A percentile compares a stretch with the other conserved stretches of the same genome.
Evolutionary conservation across 768 basidiomycete species (phyloP).

Genomic region (Pisolithus sp.): DNA sequence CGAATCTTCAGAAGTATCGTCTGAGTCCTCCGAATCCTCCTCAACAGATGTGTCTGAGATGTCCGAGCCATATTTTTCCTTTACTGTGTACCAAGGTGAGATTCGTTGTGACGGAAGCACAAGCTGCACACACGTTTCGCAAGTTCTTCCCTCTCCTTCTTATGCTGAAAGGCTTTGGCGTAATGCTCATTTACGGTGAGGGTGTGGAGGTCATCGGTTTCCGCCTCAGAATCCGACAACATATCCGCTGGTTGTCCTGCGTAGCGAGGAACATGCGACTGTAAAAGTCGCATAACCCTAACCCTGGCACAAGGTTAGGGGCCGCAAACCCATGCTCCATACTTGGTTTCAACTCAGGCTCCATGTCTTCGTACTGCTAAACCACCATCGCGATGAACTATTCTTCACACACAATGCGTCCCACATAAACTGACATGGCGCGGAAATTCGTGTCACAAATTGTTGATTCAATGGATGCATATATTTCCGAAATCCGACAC

Average conservation of each 20-base stretch:
- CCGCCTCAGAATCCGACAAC: conserved; percentile 47
- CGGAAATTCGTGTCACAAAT: no score
- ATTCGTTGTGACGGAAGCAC: neutral
- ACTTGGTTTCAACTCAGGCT: no score
- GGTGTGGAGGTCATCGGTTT: conserved; percentile 37
- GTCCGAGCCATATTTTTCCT: conserved; percentile 84
- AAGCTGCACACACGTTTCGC: conserved; percentile 51
- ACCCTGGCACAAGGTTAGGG: no score
- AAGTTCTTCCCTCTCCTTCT: conserved; percentile 83
- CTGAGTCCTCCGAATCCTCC: conserved; percentile 49
- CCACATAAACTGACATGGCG: no score
- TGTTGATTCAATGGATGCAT: no score
- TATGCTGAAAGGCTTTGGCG: conserved; percentile 77
- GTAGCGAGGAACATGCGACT: no score
- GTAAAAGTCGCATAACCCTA: no score
- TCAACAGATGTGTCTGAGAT: conserved; percentile 24
- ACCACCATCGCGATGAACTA: no score
- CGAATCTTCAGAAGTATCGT: conserved; percentile 85
- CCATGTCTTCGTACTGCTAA: no score
- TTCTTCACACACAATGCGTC: no score
- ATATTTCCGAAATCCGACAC: no score
- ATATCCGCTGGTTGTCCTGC: conserved; percentile 16
- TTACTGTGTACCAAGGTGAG: conserved; percentile 41
- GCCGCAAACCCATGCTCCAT: no score
- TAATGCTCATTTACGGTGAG: conserved; percentile 70